A percentile compares a stretch with the other conserved stretches of the same genome.
Evolutionary conservation across 768 basidiomycete genomes (phyloP).

Genomic region (Suillus paluster): DNA sequence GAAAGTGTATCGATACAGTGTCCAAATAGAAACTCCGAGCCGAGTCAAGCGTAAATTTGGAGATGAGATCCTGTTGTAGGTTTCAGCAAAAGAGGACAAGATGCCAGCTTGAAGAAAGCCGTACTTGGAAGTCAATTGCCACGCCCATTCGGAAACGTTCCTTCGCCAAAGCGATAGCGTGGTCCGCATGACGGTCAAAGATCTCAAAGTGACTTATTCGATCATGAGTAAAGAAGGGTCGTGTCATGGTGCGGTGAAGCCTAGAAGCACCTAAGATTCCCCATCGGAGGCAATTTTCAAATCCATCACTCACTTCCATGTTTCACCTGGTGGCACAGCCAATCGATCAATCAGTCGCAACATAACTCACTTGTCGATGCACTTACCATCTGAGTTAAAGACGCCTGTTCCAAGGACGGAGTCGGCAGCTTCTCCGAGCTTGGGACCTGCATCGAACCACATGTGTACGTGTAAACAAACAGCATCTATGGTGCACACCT

Average conservation of each 20-base stretch:
- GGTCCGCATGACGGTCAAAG: constrained; percentile 57
- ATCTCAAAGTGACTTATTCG: constrained; percentile 65
- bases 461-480: not conserved
- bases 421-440: constrained; percentile 34
- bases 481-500: constrained; percentile 29
- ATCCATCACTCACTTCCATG: constrained; percentile 60
- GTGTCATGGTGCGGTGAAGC: constrained; percentile 68
- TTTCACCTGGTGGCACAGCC: constrained; percentile 47
- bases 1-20: constrained; percentile 44
- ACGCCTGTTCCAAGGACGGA: constrained; percentile 54
- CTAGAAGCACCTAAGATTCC: constrained; percentile 31
- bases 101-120: not conserved
- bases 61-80: constrained; percentile 43
- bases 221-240: constrained; percentile 72
- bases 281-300: not conserved
- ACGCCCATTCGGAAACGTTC: constrained; percentile 48
- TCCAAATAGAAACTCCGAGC: constrained; percentile 61
- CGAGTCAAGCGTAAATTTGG: constrained; percentile 55
- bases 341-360: constrained; percentile 11
- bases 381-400: constrained; percentile 56
- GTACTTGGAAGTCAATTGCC: constrained; percentile 64
- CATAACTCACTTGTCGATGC: not conserved
- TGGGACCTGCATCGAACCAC: constrained; percentile 29
- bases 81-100: not conserved
- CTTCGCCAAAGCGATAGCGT: constrained; percentile 49